phyloP scores from a whole-genome alignment of 805 yeast genomes.

The Spathaspora gorwiae region DNA sequence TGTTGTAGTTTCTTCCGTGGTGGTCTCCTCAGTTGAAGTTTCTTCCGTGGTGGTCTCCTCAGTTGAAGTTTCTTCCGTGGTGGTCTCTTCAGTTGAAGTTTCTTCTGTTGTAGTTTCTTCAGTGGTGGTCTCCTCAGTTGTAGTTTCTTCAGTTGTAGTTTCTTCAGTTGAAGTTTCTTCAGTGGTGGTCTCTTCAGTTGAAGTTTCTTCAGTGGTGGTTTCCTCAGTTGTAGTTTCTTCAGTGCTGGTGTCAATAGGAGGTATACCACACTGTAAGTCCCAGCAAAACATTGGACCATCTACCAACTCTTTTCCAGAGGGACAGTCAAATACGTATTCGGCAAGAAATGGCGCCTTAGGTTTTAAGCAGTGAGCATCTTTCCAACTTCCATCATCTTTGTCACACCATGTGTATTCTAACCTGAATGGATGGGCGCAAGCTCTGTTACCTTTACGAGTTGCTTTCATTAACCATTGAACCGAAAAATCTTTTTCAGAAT shows the following conservation, averaged over 20 bases:
- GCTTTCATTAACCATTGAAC: conserved; percentile 4
- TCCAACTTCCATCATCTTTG: background rate
- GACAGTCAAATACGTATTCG: conserved; percentile 1
- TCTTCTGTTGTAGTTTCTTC: background rate
- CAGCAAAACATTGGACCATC: conserved; percentile 2
- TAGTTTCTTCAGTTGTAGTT: background rate
- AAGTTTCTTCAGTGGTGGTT: background rate
- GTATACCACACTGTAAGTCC: background rate
- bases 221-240: background rate
- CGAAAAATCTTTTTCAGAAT: conserved; percentile 1
- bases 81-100: background rate
- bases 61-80: background rate
- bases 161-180: background rate
- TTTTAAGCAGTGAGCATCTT: background rate
- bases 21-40: background rate
- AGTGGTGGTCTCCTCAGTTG: conserved; percentile 1
- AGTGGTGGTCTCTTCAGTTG: background rate
- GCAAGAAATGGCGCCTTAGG: background rate
- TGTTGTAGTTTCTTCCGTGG: background rate
- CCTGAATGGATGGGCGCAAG: background rate
- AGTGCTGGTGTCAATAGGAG: background rate
- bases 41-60: background rate
- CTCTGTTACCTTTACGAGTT: background rate
- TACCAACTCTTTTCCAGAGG: background rate
- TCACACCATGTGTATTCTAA: conserved; percentile 2